Evolutionary conservation across 805 yeast species (phyloP).

Genomic region (Sugiyamaella qingdaonensis): DNA sequence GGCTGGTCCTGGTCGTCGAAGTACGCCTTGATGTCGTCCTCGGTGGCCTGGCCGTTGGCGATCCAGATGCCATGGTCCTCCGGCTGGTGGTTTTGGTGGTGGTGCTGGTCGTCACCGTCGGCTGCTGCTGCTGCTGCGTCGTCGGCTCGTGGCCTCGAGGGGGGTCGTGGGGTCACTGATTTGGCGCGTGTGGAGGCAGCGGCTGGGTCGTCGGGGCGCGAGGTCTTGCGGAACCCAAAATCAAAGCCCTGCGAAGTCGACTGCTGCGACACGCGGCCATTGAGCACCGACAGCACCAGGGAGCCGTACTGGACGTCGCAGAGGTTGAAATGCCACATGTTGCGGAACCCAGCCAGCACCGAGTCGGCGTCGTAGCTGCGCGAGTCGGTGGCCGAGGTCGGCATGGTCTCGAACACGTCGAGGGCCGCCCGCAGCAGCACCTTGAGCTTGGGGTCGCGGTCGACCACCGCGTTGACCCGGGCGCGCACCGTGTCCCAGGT

Average conservation of each 20-base stretch:
- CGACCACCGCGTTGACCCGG: slow-evolving; percentile 43
- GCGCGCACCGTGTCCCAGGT: slow-evolving; percentile 58
- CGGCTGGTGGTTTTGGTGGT: slow-evolving; percentile 2
- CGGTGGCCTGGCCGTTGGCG: slow-evolving; percentile 33
- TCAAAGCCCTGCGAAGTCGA: slow-evolving; percentile 59
- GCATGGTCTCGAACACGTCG: slow-evolving; percentile 55
- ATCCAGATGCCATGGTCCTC: slow-evolving; percentile 38
- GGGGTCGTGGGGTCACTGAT: background rate
- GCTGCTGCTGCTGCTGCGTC: background rate
- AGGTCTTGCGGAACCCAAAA: slow-evolving; percentile 44
- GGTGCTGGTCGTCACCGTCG: background rate
- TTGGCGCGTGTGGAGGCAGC: background rate
- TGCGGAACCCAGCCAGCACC: slow-evolving; percentile 61
- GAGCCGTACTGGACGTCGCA: slow-evolving; percentile 57
- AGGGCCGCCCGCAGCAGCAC: slow-evolving; percentile 52
- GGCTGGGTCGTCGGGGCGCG: background rate
- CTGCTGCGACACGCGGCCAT: slow-evolving; percentile 50
- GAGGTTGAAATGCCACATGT: slow-evolving; percentile 73
- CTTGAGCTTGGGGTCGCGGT: slow-evolving; percentile 41
- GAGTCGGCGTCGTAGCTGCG: slow-evolving; percentile 37
- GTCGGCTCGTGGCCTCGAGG: slow-evolving; percentile 15
- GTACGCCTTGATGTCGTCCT: slow-evolving; percentile 29
- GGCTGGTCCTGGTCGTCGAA: slow-evolving; percentile 33
- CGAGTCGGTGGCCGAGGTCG: slow-evolving; percentile 12
- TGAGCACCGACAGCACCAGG: slow-evolving; percentile 41